Conservation (phyloP, 2,329 filamentous ascomycete genomes). For the Capronia epimyces region DNA sequence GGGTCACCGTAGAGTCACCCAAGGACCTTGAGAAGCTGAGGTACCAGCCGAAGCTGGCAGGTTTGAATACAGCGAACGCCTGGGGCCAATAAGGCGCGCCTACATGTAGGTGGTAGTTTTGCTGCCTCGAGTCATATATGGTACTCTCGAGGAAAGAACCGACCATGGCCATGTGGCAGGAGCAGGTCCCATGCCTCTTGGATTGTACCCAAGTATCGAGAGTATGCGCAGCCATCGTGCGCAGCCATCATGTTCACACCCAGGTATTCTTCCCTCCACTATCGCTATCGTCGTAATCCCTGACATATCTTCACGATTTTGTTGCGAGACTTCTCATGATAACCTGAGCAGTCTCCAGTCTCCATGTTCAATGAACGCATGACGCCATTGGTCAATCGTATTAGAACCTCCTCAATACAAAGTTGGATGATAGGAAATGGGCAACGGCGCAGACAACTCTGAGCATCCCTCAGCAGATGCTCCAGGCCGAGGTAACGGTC, state of each 20-base stretch:
- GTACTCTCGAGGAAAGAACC: too few species aligned
- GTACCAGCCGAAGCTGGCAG: slow-evolving; percentile 4
- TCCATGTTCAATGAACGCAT: too few species aligned
- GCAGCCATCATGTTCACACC: background rate
- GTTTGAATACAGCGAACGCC: background rate
- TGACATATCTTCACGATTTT: background rate
- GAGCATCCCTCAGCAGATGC: background rate
- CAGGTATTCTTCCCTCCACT: background rate
- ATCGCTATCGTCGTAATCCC: background rate
- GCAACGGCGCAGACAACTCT: background rate
- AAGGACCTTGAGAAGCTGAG: slow-evolving; percentile 12
- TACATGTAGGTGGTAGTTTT: too few species aligned
- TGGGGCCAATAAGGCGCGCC: too few species aligned
- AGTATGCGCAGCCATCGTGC: background rate
- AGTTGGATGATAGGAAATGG: background rate
- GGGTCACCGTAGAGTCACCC: slow-evolving; percentile 12
- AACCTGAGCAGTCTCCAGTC: too few species aligned
- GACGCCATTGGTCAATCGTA: too few species aligned
- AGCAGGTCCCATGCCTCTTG: too few species aligned
- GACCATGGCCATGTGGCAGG: too few species aligned
- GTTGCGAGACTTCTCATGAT: too few species aligned
- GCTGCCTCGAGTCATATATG: too few species aligned
- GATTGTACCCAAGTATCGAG: too few species aligned
- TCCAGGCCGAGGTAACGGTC: background rate
- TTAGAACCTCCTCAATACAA: too few species aligned